Evolutionary conservation across 2,329 filamentous ascomycete species (phyloP).

Genomic region (Sporothrix curviconia): DNA sequence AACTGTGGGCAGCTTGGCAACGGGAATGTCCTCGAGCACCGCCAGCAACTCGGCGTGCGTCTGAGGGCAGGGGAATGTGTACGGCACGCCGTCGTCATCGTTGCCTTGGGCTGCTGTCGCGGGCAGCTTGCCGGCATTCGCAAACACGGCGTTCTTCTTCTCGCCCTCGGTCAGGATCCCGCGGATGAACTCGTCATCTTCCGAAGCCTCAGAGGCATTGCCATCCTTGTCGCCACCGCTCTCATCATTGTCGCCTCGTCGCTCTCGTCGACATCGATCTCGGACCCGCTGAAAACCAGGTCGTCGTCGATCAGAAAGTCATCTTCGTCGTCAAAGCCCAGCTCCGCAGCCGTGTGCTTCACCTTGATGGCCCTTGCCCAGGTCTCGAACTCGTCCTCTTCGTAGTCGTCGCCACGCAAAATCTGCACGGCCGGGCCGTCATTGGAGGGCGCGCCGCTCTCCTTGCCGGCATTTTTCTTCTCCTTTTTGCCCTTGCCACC

Average conservation of each 20-base stretch:
- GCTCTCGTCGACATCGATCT: slow-evolving; percentile 51
- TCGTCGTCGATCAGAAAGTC: slow-evolving; percentile 89
- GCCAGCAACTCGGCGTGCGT: slow-evolving; percentile 68
- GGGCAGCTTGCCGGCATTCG: slow-evolving; percentile 31
- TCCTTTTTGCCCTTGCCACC: slow-evolving; percentile 28
- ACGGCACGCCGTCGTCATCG: slow-evolving; percentile 60
- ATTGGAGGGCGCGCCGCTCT: slow-evolving; percentile 19
- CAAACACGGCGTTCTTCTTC: slow-evolving; percentile 45
- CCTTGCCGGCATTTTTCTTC: slow-evolving; percentile 32
- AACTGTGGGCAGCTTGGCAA: slow-evolving; percentile 64
- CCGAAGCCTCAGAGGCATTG: no score
- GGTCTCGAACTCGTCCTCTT: slow-evolving; percentile 52
- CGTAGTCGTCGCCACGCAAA: slow-evolving; percentile 34
- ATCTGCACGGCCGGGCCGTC: slow-evolving; percentile 11
- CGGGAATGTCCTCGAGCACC: slow-evolving; percentile 54
- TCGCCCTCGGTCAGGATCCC: slow-evolving; percentile 58
- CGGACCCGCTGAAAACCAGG: slow-evolving; percentile 74
- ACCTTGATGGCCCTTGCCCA: slow-evolving; percentile 54
- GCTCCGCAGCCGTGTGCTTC: slow-evolving; percentile 50
- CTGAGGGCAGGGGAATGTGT: slow-evolving; percentile 79
- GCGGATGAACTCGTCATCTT: slow-evolving; percentile 66
- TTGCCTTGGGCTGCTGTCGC: slow-evolving; percentile 12
- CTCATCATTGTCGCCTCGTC: slow-evolving; percentile 45
- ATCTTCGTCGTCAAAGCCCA: slow-evolving; percentile 86
- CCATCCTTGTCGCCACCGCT: slow-evolving; percentile 25